A percentile compares a stretch with the other conserved stretches of the same genome.
These are phyloP conservation scores for Nyssa sinensis DNA, from an alignment of 148 eudicot species.

Conservation along the genomic window DNA sequence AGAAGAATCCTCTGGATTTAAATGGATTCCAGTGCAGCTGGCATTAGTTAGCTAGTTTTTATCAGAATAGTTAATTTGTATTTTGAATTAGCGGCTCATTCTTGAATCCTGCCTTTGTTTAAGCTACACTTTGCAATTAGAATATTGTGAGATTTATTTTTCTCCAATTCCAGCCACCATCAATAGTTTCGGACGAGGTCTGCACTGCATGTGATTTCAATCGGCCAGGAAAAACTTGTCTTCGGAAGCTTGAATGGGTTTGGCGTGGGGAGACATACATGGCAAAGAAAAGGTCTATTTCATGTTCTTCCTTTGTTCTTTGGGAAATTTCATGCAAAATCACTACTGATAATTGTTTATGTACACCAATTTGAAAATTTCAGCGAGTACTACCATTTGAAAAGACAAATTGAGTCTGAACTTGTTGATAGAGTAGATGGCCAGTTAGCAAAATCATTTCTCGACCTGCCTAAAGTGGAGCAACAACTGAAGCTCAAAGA, in stretches of 20 bases:
- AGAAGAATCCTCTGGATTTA: slow-evolving; percentile 4
- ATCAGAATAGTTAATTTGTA: background rate
- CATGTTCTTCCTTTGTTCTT: slow-evolving; percentile 16
- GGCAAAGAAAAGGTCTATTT: slow-evolving; percentile 84
- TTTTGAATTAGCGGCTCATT: background rate
- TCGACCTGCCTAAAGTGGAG: slow-evolving; percentile 88
- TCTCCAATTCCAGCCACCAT: slow-evolving; percentile 67
- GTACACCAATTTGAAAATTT: slow-evolving; percentile 21
- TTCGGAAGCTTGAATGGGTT: slow-evolving; percentile 98
- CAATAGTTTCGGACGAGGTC: slow-evolving; percentile 92
- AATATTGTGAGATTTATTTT: slow-evolving; percentile 23
- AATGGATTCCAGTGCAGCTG: background rate
- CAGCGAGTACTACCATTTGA: slow-evolving; percentile 91
- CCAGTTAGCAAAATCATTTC: slow-evolving; percentile 65
- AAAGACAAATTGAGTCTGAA: slow-evolving; percentile 98
- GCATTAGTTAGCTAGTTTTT: background rate
- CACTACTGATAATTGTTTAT: slow-evolving; percentile 11
- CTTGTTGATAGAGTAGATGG: slow-evolving; percentile 57
- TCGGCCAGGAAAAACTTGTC: slow-evolving; percentile 97
- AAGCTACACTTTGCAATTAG: slow-evolving; percentile 5
- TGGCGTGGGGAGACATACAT: slow-evolving; percentile 98
- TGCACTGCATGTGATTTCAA: slow-evolving; percentile 99
- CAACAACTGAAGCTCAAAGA: slow-evolving; percentile 88
- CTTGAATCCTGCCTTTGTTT: background rate
- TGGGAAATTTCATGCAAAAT: slow-evolving; percentile 9